Base-by-base conservation (phyloP, 2,329 filamentous ascomycete species). In the Aspergillus aculeatinus region DNA sequence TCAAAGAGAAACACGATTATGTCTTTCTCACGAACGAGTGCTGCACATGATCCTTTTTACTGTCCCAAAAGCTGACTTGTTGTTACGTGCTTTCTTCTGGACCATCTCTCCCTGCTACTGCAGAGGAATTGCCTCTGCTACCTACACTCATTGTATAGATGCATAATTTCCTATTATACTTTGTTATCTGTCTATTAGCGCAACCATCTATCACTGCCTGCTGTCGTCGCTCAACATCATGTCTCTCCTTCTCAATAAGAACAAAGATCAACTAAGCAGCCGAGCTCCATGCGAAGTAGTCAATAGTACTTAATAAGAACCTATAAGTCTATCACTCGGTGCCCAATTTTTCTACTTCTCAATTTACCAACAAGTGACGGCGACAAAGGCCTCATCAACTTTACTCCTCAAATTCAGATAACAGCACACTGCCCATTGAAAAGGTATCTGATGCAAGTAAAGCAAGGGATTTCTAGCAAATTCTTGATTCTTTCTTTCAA, bases 381-480 rank as follows among this genome's bases (percentile, higher is more conserved):
- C 56, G 47, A 25, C 23, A 53, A 57, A 31, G 55, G 27, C 29
- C 55, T 47, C 16, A 5, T 44, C 39, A 19, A 19, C 39, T n/a
- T 4, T 7, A 42, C 39, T n/a, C 16, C 16, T 44, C 39, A 19
- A 44, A 9, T 19, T 35, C 39, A 19, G 39, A 44, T n/a, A 44
- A 29, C 27, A 29, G 14, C 39, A 44, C 16, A 44, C 14, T 44
- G 39, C 39, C 14, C 39, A 19, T 44, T 44, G 6, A 31, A 35
- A 55, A 55, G 53, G 42, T 55, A 55, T 55, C 53, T 55, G 42
- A 55, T 44, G 39, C 16, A 44, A n/a, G 16, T 1, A 16, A 44
- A 44, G 39, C 12, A 3, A 2, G 6, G 14, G 2, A 44, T 7
- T 19, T 44, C 39, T 44, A 44, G 39, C 19, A 44, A 44, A 12